Base-by-base conservation (phyloP, 2,329 filamentous ascomycete genomes). In the Nakataea oryzae region DNA sequence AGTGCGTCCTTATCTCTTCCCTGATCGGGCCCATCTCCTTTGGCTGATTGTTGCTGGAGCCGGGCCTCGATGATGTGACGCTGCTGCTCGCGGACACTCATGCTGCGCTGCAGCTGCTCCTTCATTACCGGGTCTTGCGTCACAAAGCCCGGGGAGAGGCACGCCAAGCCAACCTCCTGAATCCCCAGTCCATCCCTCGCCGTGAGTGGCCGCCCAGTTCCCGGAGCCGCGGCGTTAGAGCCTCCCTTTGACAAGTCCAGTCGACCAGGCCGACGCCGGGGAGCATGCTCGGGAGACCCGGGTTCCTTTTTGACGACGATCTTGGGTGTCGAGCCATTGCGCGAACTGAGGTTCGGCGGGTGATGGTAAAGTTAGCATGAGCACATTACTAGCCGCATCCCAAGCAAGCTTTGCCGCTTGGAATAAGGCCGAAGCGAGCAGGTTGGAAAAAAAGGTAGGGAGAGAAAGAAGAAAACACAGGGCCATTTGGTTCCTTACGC, bases 221-320 rank as follows among this genome's bases (percentile, higher is more conserved):
- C 78, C 30, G 84, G 81, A 63, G 74, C 57, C 26, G 57, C 75
- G 17, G 80, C 79, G 62, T 78, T 81, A 47, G 81, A 79, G 64
- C 76, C 80, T 68, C 83, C 83, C 72, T 87, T 87, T 65, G 90
- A 90, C 34, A 96, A 82, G 73, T 95, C 90, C 63, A 96, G 82
- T 70, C 86, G 88, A 70, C 88, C 84, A 17, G 90, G 90, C 63
- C 90, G 84, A 70, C 91, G 90, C 60, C 90, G 84, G 61, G 88
- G 84, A 64, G 86, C 81, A 70, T 95, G 85, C 66, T 89, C 89
- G 61, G 93, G 93, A 58, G 93, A 97, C 55, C 89, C 85, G 41
- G 93, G 93, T 75, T 99, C 95, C 76, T 97, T 97, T 81, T 97
- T 97, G 64, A 99, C 93, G 66, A 96, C 83, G 65, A 97, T 96